Conservation (phyloP, 2,329 filamentous ascomycete species). For the Microsporum audouinii region DNA sequence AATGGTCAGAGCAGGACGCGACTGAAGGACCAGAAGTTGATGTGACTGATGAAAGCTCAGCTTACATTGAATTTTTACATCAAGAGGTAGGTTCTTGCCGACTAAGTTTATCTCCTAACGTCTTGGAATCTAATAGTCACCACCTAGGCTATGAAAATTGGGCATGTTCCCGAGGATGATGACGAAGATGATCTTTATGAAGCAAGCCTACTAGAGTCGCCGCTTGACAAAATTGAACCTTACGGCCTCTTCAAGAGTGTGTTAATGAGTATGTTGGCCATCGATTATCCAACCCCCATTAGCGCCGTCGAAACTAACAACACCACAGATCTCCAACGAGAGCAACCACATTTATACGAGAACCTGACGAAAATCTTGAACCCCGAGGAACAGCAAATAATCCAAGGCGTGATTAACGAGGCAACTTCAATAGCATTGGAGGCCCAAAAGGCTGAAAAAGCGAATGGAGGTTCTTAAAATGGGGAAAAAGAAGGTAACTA, state of each 20-base stretch:
- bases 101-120: background rate
- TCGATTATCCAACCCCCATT: background rate
- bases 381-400: constrained; percentile 66
- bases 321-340: constrained; percentile 64
- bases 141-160: constrained; percentile 66
- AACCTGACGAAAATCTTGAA: constrained; percentile 67
- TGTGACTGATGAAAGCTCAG: constrained; percentile 77
- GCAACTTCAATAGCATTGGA: constrained; percentile 47
- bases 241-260: constrained; percentile 79
- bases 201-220: constrained; percentile 82
- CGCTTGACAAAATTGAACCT: constrained; percentile 87
- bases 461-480: constrained; percentile 16
- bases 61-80: constrained; percentile 91
- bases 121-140: constrained; percentile 9
- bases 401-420: constrained; percentile 66
- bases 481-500: background rate
- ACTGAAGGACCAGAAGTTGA: constrained; percentile 53
- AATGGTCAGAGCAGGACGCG: constrained; percentile 53
- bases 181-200: constrained; percentile 89
- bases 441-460: constrained; percentile 25
- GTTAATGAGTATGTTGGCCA: constrained; percentile 58
- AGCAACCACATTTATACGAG: constrained; percentile 80
- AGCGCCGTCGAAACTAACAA: constrained; percentile 14
- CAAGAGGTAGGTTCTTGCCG: constrained; percentile 54
- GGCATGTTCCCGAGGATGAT: constrained; percentile 57